phyloP scores from a whole-genome alignment of 768 basidiomycete species.

The Sarcodon sp. region DNA sequence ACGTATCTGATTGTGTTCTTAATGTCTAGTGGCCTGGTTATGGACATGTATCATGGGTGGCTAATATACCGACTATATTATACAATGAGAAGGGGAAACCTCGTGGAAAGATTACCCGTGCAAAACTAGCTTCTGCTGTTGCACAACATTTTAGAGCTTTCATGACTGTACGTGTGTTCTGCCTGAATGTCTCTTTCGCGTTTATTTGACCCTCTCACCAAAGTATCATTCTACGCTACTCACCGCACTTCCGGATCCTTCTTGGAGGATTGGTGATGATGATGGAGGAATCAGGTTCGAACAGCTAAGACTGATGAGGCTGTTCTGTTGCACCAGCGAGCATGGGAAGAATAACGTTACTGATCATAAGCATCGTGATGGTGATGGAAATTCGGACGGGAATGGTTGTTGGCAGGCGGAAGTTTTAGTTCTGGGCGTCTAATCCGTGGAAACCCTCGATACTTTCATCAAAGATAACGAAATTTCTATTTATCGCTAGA shows the following conservation, averaged over 20 bases:
- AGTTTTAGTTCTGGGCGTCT: not conserved
- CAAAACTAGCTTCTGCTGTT: not conserved
- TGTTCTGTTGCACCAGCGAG: not conserved
- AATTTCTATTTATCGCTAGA: too few relatives aligned
- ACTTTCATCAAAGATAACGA: too few relatives aligned
- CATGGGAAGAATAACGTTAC: too few relatives aligned
- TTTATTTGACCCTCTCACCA: not conserved
- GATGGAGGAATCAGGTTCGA: not conserved
- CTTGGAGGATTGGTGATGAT: not conserved
- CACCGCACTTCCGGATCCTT: not conserved
- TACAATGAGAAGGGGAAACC: slow-evolving; percentile 26
- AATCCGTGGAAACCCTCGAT: not conserved
- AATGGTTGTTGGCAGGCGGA: not conserved
- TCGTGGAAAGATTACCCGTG: slow-evolving; percentile 18
- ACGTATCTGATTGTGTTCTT: not conserved
- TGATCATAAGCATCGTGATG: not conserved
- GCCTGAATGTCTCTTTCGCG: not conserved
- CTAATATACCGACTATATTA: not conserved
- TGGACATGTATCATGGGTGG: not conserved
- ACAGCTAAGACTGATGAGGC: not conserved
- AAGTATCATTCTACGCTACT: not conserved
- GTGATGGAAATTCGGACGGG: not conserved
- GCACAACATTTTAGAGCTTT: not conserved
- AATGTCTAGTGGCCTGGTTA: not conserved
- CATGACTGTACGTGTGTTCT: not conserved